A percentile compares a stretch with the other conserved stretches of the same genome.
These are phyloP conservation scores for Ogataea paraovalis DNA, from an alignment of 805 yeast genomes.

Conservation along the genomic window DNA sequence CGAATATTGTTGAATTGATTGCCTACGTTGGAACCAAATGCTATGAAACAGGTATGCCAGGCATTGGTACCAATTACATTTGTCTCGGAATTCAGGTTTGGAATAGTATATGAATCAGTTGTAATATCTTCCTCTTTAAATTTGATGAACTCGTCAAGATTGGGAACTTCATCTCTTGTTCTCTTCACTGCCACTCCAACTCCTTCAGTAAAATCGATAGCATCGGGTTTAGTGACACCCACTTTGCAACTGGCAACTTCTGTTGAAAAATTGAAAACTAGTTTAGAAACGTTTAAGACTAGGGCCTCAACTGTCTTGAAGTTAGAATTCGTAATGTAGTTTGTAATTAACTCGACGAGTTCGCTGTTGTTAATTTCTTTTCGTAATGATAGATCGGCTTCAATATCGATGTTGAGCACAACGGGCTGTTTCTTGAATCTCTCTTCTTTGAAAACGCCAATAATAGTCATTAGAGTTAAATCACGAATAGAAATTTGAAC, in stretches of 20 bases:
- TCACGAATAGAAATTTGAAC: conserved; percentile 39
- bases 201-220: conserved; percentile 79
- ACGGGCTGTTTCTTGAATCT: conserved; percentile 78
- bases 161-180: conserved; percentile 36
- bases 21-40: conserved; percentile 89
- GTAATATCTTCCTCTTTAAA: conserved; percentile 18
- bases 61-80: not conserved
- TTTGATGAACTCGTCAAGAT: conserved; percentile 14
- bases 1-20: conserved; percentile 59
- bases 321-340: conserved; percentile 69
- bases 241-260: conserved; percentile 36
- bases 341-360: conserved; percentile 45
- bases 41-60: conserved; percentile 61
- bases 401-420: conserved; percentile 50
- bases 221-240: conserved; percentile 80
- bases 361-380: conserved; percentile 35
- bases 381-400: conserved; percentile 17
- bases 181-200: conserved; percentile 81
- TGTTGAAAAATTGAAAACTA: conserved; percentile 18
- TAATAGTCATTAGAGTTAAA: conserved; percentile 64
- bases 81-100: conserved; percentile 28
- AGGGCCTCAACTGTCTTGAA: conserved; percentile 94
- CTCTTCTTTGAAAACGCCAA: conserved; percentile 93
- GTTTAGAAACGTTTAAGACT: conserved; percentile 59
- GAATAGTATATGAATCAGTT: conserved; percentile 20